Evolutionary conservation across 106 monocot species (phyloP).

Genomic region (Acanthochlamys bracteata): DNA sequence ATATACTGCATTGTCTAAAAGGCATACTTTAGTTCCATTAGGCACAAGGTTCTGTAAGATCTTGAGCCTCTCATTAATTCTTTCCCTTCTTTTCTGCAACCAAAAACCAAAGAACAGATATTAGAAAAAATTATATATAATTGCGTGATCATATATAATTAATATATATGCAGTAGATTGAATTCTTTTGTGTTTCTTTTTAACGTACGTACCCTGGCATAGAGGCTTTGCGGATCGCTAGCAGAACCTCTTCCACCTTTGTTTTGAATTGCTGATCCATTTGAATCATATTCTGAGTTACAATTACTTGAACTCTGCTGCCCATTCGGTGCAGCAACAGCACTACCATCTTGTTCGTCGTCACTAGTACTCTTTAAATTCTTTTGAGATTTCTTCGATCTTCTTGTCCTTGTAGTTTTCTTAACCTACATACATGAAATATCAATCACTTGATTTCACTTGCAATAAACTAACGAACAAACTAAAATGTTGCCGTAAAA

Average conservation of each 20-base stretch:
- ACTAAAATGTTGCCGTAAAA: neutral
- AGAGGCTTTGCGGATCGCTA: slow-evolving; percentile 37
- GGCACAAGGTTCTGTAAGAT: slow-evolving; percentile 1
- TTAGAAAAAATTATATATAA: neutral
- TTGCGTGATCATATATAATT: neutral
- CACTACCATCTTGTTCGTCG: neutral
- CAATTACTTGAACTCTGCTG: slow-evolving; percentile 3
- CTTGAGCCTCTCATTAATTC: neutral
- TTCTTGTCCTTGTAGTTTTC: neutral
- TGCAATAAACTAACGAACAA: neutral
- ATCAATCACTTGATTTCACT: neutral
- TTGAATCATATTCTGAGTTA: slow-evolving; percentile 7
- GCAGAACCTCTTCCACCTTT: slow-evolving; percentile 24
- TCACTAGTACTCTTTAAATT: neutral
- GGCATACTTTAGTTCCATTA: neutral
- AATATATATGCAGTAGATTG: neutral
- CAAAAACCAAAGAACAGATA: neutral
- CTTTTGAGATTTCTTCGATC: slow-evolving; percentile 8
- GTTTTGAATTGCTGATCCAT: slow-evolving; percentile 1
- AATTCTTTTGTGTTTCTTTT: neutral
- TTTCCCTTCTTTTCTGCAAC: neutral
- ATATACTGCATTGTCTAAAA: neutral
- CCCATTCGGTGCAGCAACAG: slow-evolving; percentile 3
- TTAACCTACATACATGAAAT: neutral
- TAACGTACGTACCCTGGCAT: slow-evolving; percentile 28